Evolutionary conservation across 1,284 basidiomycete species (phyloP).

Genomic region (Pyrrhoderma noxium): DNA sequence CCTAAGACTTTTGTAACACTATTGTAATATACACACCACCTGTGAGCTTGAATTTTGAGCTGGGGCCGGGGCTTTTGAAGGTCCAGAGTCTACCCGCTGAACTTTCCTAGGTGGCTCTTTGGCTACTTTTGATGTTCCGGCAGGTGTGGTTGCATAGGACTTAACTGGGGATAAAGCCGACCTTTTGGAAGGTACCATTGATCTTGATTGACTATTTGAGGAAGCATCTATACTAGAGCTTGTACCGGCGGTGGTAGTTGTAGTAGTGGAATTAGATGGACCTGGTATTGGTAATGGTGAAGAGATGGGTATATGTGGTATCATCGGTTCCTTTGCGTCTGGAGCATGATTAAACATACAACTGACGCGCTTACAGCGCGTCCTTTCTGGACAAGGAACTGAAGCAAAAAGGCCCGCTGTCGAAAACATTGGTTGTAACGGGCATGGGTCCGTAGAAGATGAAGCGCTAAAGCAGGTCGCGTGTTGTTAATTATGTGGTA

Average conservation of each 20-base stretch:
- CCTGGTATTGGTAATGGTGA: slow-evolving; percentile 25
- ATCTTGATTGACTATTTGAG: slow-evolving; percentile 5
- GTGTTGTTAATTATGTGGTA: too few relatives aligned
- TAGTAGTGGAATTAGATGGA: slow-evolving; percentile 15
- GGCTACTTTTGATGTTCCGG: slow-evolving; percentile 25
- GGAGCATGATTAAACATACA: slow-evolving; percentile 61
- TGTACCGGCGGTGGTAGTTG: background rate
- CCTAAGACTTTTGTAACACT: background rate
- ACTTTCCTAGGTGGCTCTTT: slow-evolving; percentile 51
- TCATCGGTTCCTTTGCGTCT: slow-evolving; percentile 30
- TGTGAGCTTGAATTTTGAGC: background rate
- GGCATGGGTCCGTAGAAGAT: too few relatives aligned
- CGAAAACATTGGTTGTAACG: slow-evolving; percentile 51
- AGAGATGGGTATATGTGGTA: slow-evolving; percentile 35
- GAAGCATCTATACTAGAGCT: slow-evolving; percentile 7
- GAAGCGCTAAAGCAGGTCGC: too few relatives aligned
- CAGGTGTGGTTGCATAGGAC: slow-evolving; percentile 16
- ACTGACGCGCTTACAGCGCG: slow-evolving; percentile 38
- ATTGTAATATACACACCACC: background rate
- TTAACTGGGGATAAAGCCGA: background rate
- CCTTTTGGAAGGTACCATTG: slow-evolving; percentile 15
- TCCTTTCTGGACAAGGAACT: slow-evolving; percentile 54
- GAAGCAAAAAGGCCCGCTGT: slow-evolving; percentile 49
- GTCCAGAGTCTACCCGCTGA: slow-evolving; percentile 39
- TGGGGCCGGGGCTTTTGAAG: slow-evolving; percentile 28